These are phyloP conservation scores for Fraxinus cuspidata DNA, from an alignment of 257 asterid genomes.

Conservation along the genomic window DNA sequence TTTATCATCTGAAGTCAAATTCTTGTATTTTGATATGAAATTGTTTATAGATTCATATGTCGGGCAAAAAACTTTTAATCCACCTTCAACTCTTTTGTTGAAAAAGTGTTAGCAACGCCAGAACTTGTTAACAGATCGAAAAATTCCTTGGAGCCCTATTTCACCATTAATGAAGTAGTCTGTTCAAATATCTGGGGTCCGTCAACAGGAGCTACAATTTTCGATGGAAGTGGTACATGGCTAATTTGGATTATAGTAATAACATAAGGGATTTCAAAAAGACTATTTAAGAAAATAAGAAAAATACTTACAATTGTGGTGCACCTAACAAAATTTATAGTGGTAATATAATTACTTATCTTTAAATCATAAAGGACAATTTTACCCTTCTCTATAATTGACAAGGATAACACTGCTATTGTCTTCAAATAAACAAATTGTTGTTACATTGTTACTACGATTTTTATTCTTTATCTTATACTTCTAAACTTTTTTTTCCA, in stretches of 20 bases:
- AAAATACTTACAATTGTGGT: too few species aligned
- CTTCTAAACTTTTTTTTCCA: too few species aligned
- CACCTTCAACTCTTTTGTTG: conserved; percentile 45
- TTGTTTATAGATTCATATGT: conserved; percentile 52
- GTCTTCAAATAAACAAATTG: too few species aligned
- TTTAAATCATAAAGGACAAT: too few species aligned
- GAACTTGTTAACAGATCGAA: conserved; percentile 54
- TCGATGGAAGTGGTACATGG: conserved; percentile 56
- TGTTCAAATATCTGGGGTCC: conserved; percentile 51
- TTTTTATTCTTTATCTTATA: too few species aligned
- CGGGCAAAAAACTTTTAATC: conserved; percentile 84
- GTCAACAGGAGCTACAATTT: conserved; percentile 77
- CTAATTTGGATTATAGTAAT: conserved; percentile 76
- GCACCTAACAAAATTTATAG: too few species aligned
- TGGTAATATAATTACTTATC: too few species aligned
- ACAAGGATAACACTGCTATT: too few species aligned
- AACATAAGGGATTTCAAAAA: conserved; percentile 53
- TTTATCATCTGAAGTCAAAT: conserved; percentile 55
- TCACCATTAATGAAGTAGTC: conserved; percentile 58
- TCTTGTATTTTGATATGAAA: conserved; percentile 67
- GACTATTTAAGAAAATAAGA: too few species aligned
- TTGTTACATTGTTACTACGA: too few species aligned
- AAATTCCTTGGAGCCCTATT: conserved; percentile 73
- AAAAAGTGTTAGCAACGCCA: conserved; percentile 50
- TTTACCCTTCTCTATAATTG: too few species aligned